phyloP scores from a whole-genome alignment of 139 green algal genomes.

The Chlamydomonas asymmetrica region DNA sequence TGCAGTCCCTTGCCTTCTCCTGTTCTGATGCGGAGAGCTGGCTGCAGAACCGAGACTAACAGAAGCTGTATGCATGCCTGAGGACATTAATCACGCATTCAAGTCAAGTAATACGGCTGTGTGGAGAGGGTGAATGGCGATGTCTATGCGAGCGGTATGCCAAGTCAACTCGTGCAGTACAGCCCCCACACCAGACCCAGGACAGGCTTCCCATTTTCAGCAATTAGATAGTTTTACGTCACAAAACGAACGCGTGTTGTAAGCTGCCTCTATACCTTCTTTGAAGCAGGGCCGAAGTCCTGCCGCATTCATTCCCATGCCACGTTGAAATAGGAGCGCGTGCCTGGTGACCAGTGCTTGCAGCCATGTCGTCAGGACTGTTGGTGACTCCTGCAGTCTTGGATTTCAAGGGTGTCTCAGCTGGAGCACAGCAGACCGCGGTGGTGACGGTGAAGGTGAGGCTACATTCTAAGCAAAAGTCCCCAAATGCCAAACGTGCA shows the following conservation, averaged over 20 bases:
- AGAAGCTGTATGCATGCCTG: neutral
- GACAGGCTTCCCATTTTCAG: neutral
- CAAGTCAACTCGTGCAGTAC: neutral
- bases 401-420: conserved; percentile 17
- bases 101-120: neutral
- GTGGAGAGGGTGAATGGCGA: neutral
- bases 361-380: neutral
- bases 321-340: too few relatives aligned
- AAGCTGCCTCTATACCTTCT: neutral
- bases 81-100: neutral
- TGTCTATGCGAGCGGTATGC: neutral
- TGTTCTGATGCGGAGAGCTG: neutral
- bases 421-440: conserved; percentile 2
- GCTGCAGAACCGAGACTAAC: neutral
- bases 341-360: too few relatives aligned
- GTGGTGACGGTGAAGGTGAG: conserved; percentile 39
- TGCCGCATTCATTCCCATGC: too few relatives aligned
- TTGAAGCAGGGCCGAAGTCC: neutral
- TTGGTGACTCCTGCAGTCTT: conserved; percentile 18
- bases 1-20: neutral
- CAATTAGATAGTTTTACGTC: neutral
- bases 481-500: too few relatives aligned
- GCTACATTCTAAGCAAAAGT: too few relatives aligned
- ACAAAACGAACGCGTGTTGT: neutral
- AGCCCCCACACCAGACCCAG: neutral